Base-by-base conservation (phyloP, 2,329 filamentous ascomycete species). In the Diaporthe amygdali region DNA sequence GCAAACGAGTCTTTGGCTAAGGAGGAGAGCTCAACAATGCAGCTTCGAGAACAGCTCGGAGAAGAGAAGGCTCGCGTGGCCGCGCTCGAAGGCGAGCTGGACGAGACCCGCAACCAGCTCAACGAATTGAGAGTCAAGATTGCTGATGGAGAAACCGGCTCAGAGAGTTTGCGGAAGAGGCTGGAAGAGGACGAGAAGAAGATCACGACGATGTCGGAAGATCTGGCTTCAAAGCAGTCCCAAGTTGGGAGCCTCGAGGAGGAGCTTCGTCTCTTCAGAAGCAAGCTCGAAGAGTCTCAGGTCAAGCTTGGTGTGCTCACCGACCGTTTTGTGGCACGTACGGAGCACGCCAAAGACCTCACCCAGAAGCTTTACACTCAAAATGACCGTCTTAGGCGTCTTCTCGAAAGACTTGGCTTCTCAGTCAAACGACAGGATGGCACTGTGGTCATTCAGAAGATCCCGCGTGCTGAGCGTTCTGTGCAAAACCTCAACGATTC, bases 381-480 rank as follows among this genome's bases (percentile, higher is more conserved):
- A 73, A 95, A 96, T 73, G 93, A 97, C 75, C 92, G 94, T 30
- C 86, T 98, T n/a, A 89, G 90, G 71, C 91, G 92, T 66, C 89
- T 99, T 59, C 86, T 99, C 0, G 95, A 98, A 78, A 90, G 94
- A 37, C 87, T 98, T 5, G 96, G 96, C 15, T 97, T 96, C 78
- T 91, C 92, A 0, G 88, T 98, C 20, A 90, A 90, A 2, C 91
- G 94, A 41, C 91, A 94, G 73, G 91, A 92, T 49, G 89, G 90
- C 27, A 86, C 86, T 17, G 94, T 97, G 88, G 82, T 88, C 1
- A 91, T 98, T 61, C 93, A 94, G 77, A 93, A 94, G 75, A 81
- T 92, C 39, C 88, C 90, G 5, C 87, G 88, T 22, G 83, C 88
- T 3, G 90, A 92, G 74, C 87, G 90, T 73, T 85, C 80, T 46